Percentiles rank a stretch among this genome's conserved stretches.
Conservation (phyloP, 345 rosid genomes). For the Acer negundo region DNA sequence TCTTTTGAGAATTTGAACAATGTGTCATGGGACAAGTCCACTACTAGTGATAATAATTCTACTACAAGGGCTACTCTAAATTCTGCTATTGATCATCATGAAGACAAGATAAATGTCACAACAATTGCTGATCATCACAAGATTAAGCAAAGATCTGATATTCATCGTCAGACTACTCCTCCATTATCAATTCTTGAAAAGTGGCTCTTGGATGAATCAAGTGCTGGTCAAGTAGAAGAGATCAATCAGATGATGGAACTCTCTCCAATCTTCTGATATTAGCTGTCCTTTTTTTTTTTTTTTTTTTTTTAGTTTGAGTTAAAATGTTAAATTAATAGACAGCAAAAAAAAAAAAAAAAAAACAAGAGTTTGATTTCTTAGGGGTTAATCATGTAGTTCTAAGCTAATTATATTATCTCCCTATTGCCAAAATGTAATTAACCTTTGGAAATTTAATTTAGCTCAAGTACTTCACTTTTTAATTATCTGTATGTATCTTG, state of each 20-base stretch:
- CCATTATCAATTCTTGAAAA: conserved; percentile 90
- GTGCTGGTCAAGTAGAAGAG: conserved; percentile 51
- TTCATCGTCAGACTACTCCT: conserved; percentile 30
- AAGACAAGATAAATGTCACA: conserved; percentile 1
- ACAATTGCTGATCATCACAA: conserved; percentile 7
- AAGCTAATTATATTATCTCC: conserved; percentile 22
- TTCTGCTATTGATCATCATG: conserved; percentile 20
- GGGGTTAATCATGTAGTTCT: conserved; percentile 14
- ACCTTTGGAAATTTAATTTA: background rate
- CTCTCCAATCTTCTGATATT: conserved; percentile 49
- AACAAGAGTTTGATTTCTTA: conserved; percentile 11
- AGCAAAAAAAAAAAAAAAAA: background rate
- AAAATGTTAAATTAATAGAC: conserved; percentile 1
- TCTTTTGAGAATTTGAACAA: conserved; percentile 53
- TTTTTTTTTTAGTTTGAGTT: conserved; percentile 17
- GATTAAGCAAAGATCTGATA: conserved; percentile 30
- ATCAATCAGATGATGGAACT: conserved; percentile 64
- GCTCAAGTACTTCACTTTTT: background rate
- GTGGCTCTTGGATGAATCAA: conserved; percentile 91
- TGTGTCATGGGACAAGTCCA: conserved; percentile 47
- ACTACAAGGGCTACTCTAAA: conserved; percentile 28
- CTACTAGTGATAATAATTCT: conserved; percentile 15
- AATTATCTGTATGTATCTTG: background rate
- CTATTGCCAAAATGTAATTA: conserved; percentile 29
- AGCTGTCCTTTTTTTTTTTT: background rate